Base-by-base conservation (phyloP, 2,329 filamentous ascomycete species). In the Diaporthe citri region DNA sequence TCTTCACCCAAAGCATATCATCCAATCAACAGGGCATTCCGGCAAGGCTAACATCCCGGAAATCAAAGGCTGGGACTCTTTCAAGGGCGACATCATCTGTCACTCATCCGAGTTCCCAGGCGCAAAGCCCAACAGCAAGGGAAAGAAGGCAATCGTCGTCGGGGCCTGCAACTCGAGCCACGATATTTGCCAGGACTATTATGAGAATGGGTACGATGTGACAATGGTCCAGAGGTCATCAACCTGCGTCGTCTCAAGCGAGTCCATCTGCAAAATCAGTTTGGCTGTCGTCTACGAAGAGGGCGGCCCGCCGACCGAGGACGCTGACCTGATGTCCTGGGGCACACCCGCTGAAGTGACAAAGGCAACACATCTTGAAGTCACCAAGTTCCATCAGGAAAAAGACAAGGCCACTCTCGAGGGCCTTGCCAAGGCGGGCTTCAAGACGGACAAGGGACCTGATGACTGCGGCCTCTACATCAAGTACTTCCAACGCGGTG, bases 171-270 rank as follows among this genome's bases (percentile, higher is more conserved):
- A 93, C 81, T 93, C 91, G 0, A 91, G 87, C 8, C 91, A 93
- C 78, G 93, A 94, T 77, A 94, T 94, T 73, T 89, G 91, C 0
- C 92, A 93, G 74, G 91, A 94, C 76, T 93, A 88, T 78, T 87
- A 89, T 48, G 91, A 93, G 78, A 90, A 91, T 67, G 93, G 93
- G 0, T 92, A 91, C 76, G 85, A 90, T 3, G 89, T 94, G 1
- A 94, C 93, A 0, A 92, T 95, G 81, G 87, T 95, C 0, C 93
- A 95, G 82, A 88, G 93, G 4, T 91, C 89, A 0, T 89, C 88
- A 10, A 94, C 93, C 0, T 90, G 88, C 72, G 91, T 95, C 4
- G 85, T 93, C 0, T 89, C 90, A 0, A 90, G 89, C 10, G 82
- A 87, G 17, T 85, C 88, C 1, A 86, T 90, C 8, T 83, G 86